Percentiles rank a stretch among this genome's conserved stretches.
These are phyloP conservation scores for Aspergillus tanneri DNA, from an alignment of 2,329 filamentous ascomycete genomes.

Conservation along the genomic window DNA sequence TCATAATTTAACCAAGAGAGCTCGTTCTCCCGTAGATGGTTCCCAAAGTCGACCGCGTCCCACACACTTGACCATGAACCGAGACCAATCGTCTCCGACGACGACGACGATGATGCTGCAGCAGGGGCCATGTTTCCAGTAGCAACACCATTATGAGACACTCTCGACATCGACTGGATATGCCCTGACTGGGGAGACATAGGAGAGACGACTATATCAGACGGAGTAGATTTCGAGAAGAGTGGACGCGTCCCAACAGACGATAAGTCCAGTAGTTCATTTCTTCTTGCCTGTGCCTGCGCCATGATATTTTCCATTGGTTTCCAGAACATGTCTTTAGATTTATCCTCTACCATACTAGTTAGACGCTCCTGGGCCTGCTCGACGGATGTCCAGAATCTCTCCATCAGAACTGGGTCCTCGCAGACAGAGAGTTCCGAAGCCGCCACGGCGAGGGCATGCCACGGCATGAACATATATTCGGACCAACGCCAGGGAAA, in stretches of 20 bases:
- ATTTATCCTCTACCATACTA: constrained; percentile 26
- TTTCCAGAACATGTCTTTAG: constrained; percentile 32
- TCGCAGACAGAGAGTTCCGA: constrained; percentile 34
- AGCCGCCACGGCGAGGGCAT: constrained; percentile 32
- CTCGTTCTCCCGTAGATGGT: constrained; percentile 12
- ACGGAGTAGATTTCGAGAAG: neutral
- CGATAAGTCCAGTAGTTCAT: constrained; percentile 3
- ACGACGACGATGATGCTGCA: no score
- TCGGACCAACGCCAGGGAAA: constrained; percentile 30
- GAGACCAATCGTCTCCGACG: constrained; percentile 7
- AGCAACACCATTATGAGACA: no score
- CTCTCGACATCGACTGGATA: no score
- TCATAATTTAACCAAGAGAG: constrained; percentile 30
- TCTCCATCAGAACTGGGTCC: constrained; percentile 22
- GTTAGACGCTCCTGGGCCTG: constrained; percentile 25
- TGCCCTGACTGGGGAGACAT: no score
- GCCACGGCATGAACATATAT: constrained; percentile 34
- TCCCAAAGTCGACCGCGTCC: constrained; percentile 26
- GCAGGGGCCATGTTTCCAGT: no score
- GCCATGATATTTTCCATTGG: constrained; percentile 33
- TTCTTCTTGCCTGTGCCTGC: constrained; percentile 21
- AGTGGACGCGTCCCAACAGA: constrained; percentile 3
- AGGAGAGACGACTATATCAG: neutral
- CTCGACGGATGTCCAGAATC: constrained; percentile 28
- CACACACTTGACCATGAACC: constrained; percentile 25